A percentile compares a stretch with the other conserved stretches of the same genome.
phyloP scores from a whole-genome alignment of 2,329 filamentous ascomycete genomes.

The Exophiala oligosperma region DNA sequence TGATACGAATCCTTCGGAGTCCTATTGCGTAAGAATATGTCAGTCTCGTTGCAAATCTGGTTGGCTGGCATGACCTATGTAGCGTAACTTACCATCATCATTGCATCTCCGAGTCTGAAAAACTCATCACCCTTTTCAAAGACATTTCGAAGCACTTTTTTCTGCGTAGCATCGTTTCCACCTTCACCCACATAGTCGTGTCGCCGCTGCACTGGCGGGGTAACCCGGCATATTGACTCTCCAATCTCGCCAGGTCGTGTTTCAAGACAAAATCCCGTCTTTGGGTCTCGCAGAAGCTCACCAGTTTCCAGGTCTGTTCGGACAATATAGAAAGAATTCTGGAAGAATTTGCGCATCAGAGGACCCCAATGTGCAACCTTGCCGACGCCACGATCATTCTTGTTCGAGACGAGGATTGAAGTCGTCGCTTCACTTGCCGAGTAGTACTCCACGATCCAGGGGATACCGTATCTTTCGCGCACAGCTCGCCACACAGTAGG shows the following conservation, averaged over 20 bases:
- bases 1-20: slow-evolving; percentile 68
- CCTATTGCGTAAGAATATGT: slow-evolving; percentile 46
- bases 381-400: slow-evolving; percentile 43
- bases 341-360: slow-evolving; percentile 38
- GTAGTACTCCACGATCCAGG: slow-evolving; percentile 51
- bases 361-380: slow-evolving; percentile 47
- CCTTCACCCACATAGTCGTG: slow-evolving; percentile 34
- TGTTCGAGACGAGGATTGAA: slow-evolving; percentile 47
- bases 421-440: slow-evolving; percentile 49
- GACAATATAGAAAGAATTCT: slow-evolving; percentile 46
- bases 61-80: no score
- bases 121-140: slow-evolving; percentile 74
- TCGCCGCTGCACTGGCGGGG: slow-evolving; percentile 16
- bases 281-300: slow-evolving; percentile 56
- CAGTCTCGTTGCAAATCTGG: neutral
- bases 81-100: slow-evolving; percentile 40
- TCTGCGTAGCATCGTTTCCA: slow-evolving; percentile 63
- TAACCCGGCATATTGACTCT: slow-evolving; percentile 67
- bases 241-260: slow-evolving; percentile 67
- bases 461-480: slow-evolving; percentile 40
- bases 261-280: slow-evolving; percentile 66
- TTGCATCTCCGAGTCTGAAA: slow-evolving; percentile 80
- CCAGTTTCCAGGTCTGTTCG: slow-evolving; percentile 44
- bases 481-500: slow-evolving; percentile 17
- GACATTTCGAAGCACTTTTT: slow-evolving; percentile 73